phyloP scores from a whole-genome alignment of 1,139 yeast species.

The Arxiozyma slooffiae region DNA sequence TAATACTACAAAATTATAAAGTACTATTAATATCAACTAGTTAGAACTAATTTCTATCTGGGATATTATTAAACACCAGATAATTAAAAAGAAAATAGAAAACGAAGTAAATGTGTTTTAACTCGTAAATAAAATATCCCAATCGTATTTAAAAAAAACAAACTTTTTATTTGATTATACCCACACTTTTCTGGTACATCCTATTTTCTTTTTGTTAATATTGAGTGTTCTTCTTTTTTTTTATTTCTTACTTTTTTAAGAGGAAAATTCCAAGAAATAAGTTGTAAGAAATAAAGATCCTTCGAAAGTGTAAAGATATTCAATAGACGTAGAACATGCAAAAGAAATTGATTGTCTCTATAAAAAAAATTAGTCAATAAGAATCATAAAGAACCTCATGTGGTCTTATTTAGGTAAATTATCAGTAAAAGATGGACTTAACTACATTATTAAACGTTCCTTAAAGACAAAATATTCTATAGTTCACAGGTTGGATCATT shows the following conservation, averaged over 20 bases:
- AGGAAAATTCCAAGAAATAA: not conserved
- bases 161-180: too few relatives aligned
- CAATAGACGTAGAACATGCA: not conserved
- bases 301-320: not conserved
- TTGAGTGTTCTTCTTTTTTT: too few relatives aligned
- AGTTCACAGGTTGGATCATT: constrained; percentile 9
- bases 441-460: constrained; percentile 5
- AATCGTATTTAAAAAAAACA: too few relatives aligned
- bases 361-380: too few relatives aligned
- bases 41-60: too few relatives aligned
- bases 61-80: too few relatives aligned
- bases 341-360: not conserved
- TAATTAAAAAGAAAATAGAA: too few relatives aligned
- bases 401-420: not conserved
- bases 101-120: too few relatives aligned
- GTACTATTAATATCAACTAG: too few relatives aligned
- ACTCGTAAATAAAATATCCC: too few relatives aligned
- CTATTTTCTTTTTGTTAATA: too few relatives aligned
- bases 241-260: not conserved
- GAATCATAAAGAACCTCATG: not conserved
- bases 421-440: not conserved
- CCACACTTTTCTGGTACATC: constrained; percentile 93
- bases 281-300: not conserved
- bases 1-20: too few relatives aligned
- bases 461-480: constrained; percentile 26